Evolutionary conservation across 306 rosid species (phyloP).

Genomic region (Casuarina cunninghamiana): DNA sequence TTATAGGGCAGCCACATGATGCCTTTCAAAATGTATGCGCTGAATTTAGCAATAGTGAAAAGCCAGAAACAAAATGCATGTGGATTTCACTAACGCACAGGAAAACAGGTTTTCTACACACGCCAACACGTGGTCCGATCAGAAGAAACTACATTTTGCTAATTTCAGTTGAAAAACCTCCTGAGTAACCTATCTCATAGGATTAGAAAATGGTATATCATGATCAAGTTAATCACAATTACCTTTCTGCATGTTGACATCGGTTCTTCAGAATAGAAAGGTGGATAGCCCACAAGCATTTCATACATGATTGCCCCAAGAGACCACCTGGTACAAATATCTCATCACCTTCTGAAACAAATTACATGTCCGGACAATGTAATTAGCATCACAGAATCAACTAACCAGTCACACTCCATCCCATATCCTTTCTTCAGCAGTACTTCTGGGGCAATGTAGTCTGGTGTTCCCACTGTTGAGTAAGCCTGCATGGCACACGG

Average conservation of each 20-base stretch:
- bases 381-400: slow-evolving; percentile 1
- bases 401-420: slow-evolving; percentile 87
- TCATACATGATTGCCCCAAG: slow-evolving; percentile 95
- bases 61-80: too few relatives aligned
- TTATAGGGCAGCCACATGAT: too few relatives aligned
- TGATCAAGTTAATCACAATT: slow-evolving; percentile 17
- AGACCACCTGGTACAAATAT: slow-evolving; percentile 71
- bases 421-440: slow-evolving; percentile 84
- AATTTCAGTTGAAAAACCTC: background rate
- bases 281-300: slow-evolving; percentile 91
- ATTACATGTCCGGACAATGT: slow-evolving; percentile 5
- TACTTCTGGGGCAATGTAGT: slow-evolving; percentile 91
- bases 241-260: slow-evolving; percentile 89
- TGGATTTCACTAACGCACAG: too few relatives aligned
- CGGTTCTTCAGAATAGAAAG: slow-evolving; percentile 86
- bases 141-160: background rate
- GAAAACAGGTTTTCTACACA: too few relatives aligned
- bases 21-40: too few relatives aligned
- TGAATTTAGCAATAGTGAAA: too few relatives aligned
- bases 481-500: slow-evolving; percentile 55
- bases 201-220: background rate
- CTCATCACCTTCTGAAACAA: slow-evolving; percentile 11
- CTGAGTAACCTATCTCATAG: slow-evolving; percentile 4
- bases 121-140: background rate
- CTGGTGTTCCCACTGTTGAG: slow-evolving; percentile 92